phyloP scores from a whole-genome alignment of 768 basidiomycete genomes.

The Boletus rubroflammeus region DNA sequence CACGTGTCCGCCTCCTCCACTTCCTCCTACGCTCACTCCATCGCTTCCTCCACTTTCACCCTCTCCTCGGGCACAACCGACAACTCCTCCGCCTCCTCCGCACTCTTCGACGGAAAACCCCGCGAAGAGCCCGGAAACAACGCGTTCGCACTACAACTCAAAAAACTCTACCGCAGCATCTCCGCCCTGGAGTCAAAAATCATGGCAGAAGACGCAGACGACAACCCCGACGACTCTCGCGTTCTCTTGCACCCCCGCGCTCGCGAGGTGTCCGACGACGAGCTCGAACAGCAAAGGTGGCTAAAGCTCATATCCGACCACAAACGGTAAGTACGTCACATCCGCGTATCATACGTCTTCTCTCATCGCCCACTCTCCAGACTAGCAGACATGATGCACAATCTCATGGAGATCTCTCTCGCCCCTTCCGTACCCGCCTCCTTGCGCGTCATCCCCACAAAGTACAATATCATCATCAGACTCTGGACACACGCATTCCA shows the following conservation, averaged over 20 bases:
- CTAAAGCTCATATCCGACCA: conserved; percentile 70
- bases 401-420: conserved; percentile 79
- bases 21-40: conserved; percentile 69
- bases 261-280: conserved; percentile 42
- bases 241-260: conserved; percentile 34
- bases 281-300: conserved; percentile 75
- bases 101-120: conserved; percentile 56
- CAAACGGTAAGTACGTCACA: conserved; percentile 61
- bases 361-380: conserved; percentile 39
- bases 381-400: conserved; percentile 86
- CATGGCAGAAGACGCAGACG: conserved; percentile 56
- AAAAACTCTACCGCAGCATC: conserved; percentile 80
- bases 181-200: conserved; percentile 75
- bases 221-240: conserved; percentile 42
- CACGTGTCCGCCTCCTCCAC: conserved; percentile 72
- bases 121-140: conserved; percentile 58
- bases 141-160: conserved; percentile 70
- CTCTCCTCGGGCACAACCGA: conserved; percentile 73
- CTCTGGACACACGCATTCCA: conserved; percentile 93
- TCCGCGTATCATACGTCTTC: not conserved
- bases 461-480: conserved; percentile 93
- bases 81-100: conserved; percentile 68
- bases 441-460: conserved; percentile 82
- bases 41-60: conserved; percentile 67
- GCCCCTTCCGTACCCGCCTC: conserved; percentile 87